Evolutionary conservation across 2,329 filamentous ascomycete species (phyloP), one percentile per base, ranked within the genome.

Genomic region (Trichoderma gracile): DNA sequence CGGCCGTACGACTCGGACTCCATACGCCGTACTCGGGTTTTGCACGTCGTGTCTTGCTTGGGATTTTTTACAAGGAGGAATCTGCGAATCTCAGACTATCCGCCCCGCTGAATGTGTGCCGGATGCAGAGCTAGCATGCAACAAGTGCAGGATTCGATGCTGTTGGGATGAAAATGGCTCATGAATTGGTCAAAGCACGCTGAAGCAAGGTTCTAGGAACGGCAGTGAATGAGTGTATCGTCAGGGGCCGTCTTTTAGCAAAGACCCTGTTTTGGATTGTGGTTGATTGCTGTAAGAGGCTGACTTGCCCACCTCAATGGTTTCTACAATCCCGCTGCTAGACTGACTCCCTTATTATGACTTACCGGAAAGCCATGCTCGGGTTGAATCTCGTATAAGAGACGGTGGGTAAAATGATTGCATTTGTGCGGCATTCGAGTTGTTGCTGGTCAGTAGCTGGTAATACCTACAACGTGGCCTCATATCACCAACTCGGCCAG

Each of bases 401-500:
- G n/a, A n/a, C n/a, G n/a, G n/a, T n/a, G n/a, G n/a, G n/a, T n/a
- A n/a, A n/a, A n/a, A n/a, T n/a, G n/a, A n/a, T n/a, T n/a, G n/a
- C n/a, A n/a, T n/a, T n/a, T n/a, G n/a, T n/a, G n/a, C n/a, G n/a
- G n/a, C n/a, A n/a, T 38, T 38, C 33, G 33, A 38, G 10, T 38
- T 59, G 43, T 25, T 45, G 56, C 43, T 45, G 2, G 25, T 25
- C 21, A 14, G 9, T 38, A 12, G 33, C 12, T 12, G 33, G 33
- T 45, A 30, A 49, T 38, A 14, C 33, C 10, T 62, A 46, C 40
- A 54, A 62, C 49, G 58, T 54, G 58, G 58, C 58, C 49, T 54
- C 42, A 47, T 27, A 19, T 17, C 52, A 54, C 38, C 40, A 59
- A 38, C 33, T 38, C 33, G 10, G 33, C 33, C 33, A 38, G 33